Conservation (phyloP, 2,329 filamentous ascomycete species). For the Penicillium sp. region DNA sequence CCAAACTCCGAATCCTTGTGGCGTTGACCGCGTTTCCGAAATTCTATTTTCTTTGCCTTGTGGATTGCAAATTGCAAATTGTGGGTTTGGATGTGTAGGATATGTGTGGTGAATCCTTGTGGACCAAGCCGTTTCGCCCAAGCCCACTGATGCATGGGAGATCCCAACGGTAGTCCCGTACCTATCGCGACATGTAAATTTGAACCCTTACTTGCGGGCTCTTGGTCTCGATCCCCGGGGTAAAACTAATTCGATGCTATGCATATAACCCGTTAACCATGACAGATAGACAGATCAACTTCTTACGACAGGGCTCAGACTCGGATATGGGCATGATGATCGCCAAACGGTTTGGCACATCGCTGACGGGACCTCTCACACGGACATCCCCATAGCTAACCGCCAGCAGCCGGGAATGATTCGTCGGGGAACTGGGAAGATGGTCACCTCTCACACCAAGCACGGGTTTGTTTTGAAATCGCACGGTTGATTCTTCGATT, state of each 20-base stretch:
- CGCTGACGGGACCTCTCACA: slow-evolving; percentile 1
- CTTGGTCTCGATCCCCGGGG: slow-evolving; percentile 1
- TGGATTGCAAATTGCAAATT: not conserved
- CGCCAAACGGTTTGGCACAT: slow-evolving; percentile 26
- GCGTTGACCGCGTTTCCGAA: slow-evolving; percentile 2
- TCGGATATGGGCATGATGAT: slow-evolving; percentile 20
- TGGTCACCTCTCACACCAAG: not conserved
- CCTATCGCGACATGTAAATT: slow-evolving; percentile 1
- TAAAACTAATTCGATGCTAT: slow-evolving; percentile 2
- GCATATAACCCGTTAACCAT: slow-evolving; percentile 9
- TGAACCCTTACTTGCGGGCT: slow-evolving; percentile 5
- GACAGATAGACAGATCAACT: slow-evolving; percentile 14
- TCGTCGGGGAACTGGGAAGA: slow-evolving; percentile 18
- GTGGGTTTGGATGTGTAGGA: slow-evolving; percentile 4
- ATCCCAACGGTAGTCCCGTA: slow-evolving; percentile 7
- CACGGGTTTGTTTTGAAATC: slow-evolving; percentile 7
- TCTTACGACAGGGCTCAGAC: not conserved
- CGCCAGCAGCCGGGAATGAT: slow-evolving; percentile 8
- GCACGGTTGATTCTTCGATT: slow-evolving; percentile 8
- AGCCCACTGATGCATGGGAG: slow-evolving; percentile 10
- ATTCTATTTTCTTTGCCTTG: slow-evolving; percentile 2
- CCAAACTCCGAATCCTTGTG: slow-evolving; percentile 14
- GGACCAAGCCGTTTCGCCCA: slow-evolving; percentile 1
- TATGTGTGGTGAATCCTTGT: slow-evolving; percentile 3
- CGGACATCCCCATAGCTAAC: not conserved